phyloP scores from a whole-genome alignment of 1,139 yeast genomes.

The Yamadazyma blattariae region DNA sequence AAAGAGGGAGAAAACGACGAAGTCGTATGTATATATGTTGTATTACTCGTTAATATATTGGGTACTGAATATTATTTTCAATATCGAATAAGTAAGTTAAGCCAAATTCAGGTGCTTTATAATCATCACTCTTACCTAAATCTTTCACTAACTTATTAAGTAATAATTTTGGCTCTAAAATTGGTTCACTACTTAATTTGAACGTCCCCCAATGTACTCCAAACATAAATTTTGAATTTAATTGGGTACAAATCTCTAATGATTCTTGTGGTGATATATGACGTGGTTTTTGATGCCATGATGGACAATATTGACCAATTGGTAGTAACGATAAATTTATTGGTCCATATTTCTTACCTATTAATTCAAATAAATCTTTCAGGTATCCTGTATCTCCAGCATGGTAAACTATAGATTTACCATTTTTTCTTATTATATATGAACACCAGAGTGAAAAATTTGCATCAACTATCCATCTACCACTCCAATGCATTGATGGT shows the following conservation, averaged over 20 bases:
- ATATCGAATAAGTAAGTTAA: constrained; percentile 38
- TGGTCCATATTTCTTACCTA: constrained; percentile 62
- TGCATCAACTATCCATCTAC: constrained; percentile 72
- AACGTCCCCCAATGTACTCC: constrained; percentile 98
- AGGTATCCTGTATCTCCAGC: constrained; percentile 96
- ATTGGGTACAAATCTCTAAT: constrained; percentile 59
- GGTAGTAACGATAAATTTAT: constrained; percentile 75
- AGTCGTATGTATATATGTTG: constrained; percentile 1
- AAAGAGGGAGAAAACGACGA: too few species aligned
- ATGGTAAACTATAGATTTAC: constrained; percentile 73
- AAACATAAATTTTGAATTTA: constrained; percentile 60
- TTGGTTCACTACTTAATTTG: constrained; percentile 82
- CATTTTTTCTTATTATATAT: constrained; percentile 62
- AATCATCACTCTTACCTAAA: constrained; percentile 18
- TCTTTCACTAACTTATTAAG: constrained; percentile 23
- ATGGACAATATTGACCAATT: constrained; percentile 92
- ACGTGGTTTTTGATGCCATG: constrained; percentile 90
- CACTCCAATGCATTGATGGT: constrained; percentile 99
- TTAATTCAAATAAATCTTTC: constrained; percentile 61
- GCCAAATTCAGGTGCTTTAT: constrained; percentile 42
- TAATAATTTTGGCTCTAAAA: constrained; percentile 68
- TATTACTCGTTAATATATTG: constrained; percentile 12
- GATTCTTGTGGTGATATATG: constrained; percentile 85
- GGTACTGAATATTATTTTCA: constrained; percentile 13
- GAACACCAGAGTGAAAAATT: constrained; percentile 88